A percentile compares a stretch with the other conserved stretches of the same genome.
phyloP scores from a whole-genome alignment of 495 filamentous ascomycete genomes.

The Pseudomonodictys pantanalensis region DNA sequence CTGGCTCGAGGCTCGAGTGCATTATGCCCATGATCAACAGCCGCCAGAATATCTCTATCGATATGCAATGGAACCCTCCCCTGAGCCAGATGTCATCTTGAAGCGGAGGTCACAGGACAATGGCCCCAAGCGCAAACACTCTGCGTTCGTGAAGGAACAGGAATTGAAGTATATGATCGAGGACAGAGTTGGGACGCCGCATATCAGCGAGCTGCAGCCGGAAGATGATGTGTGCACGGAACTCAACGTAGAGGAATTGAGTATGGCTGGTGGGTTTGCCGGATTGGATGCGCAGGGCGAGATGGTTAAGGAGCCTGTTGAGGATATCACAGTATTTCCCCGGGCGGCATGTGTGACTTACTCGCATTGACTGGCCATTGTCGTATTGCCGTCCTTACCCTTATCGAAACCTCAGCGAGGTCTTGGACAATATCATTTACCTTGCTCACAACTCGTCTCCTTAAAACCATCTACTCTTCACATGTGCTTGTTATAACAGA shows the following conservation, averaged over 20 bases:
- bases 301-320: no score
- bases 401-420: no score
- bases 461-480: no score
- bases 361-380: no score
- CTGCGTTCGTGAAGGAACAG: conserved; percentile 29
- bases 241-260: conserved; percentile 15
- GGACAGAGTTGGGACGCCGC: conserved; percentile 23
- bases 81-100: not conserved
- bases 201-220: conserved; percentile 19
- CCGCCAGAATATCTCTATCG: not conserved
- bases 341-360: no score
- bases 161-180: conserved; percentile 20
- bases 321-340: no score
- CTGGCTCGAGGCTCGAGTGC: conserved; percentile 26
- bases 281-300: not conserved
- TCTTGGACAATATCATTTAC: no score
- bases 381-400: no score
- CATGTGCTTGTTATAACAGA: no score
- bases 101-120: not conserved
- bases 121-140: conserved; percentile 26
- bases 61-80: not conserved
- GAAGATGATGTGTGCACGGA: conserved; percentile 15
- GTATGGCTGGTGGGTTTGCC: conserved; percentile 8
- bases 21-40: conserved; percentile 18
- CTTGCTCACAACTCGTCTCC: no score